phyloP scores from a whole-genome alignment of 225 moss, liverwort and hornwort species.

The Neckera pumila region DNA sequence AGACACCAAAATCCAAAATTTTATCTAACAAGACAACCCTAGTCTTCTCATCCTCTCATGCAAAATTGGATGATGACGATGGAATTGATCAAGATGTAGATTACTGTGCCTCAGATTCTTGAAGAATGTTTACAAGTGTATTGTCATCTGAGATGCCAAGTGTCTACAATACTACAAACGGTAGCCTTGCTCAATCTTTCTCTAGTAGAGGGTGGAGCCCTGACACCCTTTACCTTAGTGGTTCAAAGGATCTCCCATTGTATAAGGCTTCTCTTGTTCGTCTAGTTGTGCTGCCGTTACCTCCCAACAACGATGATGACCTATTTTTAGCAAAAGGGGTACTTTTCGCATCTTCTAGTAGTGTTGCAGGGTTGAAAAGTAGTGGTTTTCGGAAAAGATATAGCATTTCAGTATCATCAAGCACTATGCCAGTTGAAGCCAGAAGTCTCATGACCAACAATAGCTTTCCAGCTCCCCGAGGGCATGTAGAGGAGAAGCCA shows the following conservation, averaged over 20 bases:
- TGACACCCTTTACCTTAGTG: conserved; percentile 30
- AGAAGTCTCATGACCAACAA: conserved; percentile 18
- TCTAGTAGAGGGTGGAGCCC: conserved; percentile 41
- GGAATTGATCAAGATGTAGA: conserved; percentile 33
- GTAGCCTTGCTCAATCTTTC: conserved; percentile 39
- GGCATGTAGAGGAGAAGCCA: not conserved
- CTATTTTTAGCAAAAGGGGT: not conserved
- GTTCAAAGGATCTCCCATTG: conserved; percentile 29
- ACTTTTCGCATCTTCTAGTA: not conserved
- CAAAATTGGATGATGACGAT: conserved; percentile 21
- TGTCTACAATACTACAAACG: conserved; percentile 35
- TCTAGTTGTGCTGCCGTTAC: not conserved
- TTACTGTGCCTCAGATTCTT: conserved; percentile 16
- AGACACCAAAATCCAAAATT: too few species aligned
- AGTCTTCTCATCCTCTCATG: not conserved
- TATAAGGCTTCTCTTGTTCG: conserved; percentile 21
- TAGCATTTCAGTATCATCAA: conserved; percentile 15
- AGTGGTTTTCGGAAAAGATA: conserved; percentile 30
- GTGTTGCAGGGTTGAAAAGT: not conserved
- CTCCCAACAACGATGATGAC: conserved; percentile 23
- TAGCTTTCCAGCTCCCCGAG: conserved; percentile 15
- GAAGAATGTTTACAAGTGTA: conserved; percentile 1
- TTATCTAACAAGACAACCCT: too few species aligned
- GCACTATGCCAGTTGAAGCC: not conserved
- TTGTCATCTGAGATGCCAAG: conserved; percentile 19